Conservation (phyloP, 78 protist genomes). For the Monosiga brevicollis region DNA sequence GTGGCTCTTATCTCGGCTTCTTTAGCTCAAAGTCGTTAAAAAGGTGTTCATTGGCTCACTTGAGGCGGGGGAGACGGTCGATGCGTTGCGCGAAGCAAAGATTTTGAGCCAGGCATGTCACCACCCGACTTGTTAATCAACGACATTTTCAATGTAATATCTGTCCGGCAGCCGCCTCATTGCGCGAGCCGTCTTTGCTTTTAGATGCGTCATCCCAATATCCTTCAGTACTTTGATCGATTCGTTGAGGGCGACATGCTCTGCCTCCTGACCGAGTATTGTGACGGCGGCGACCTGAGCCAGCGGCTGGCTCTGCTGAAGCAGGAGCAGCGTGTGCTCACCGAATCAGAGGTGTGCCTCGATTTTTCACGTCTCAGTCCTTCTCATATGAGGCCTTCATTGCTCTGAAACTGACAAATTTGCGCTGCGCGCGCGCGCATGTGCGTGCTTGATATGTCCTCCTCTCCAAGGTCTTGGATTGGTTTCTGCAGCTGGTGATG, state of each 20-base stretch:
- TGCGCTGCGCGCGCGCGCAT: too few relatives aligned
- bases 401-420: too few relatives aligned
- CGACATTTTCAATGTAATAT: background rate
- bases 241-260: background rate
- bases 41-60: background rate
- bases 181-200: background rate
- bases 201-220: background rate
- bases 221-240: background rate
- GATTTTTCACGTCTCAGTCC: too few relatives aligned
- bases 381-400: too few relatives aligned
- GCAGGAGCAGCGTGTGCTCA: background rate
- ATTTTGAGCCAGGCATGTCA: background rate
- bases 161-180: background rate
- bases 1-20: background rate
- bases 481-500: constrained; percentile 1
- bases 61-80: background rate
- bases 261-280: constrained; percentile 32
- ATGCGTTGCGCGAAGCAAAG: background rate
- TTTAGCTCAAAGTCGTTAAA: background rate
- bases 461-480: constrained; percentile 4
- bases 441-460: too few relatives aligned
- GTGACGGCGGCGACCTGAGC: constrained; percentile 35
- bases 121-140: background rate
- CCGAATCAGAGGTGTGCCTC: too few relatives aligned
- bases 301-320: background rate